phyloP scores from a whole-genome alignment of 495 filamentous ascomycete species.

The Massariosphaeria phaeospora region DNA sequence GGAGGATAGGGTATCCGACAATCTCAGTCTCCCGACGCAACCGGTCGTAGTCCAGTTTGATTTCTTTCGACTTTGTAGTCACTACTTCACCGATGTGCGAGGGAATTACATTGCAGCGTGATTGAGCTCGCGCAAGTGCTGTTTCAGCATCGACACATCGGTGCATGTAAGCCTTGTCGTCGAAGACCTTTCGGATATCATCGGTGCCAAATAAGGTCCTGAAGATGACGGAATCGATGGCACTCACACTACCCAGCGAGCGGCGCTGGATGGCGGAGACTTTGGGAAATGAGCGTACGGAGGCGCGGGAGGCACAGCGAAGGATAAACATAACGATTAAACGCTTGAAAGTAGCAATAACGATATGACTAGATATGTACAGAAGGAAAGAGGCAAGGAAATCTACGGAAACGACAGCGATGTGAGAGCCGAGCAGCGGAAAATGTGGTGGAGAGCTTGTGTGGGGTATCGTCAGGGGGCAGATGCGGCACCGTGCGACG shows the following conservation, averaged over 20 bases:
- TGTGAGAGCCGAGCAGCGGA: not conserved
- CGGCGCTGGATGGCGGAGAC: constrained; percentile 16
- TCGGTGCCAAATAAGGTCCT: constrained; percentile 49
- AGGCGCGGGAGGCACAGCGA: constrained; percentile 15
- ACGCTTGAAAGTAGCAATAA: constrained; percentile 16
- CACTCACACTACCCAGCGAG: constrained; percentile 40
- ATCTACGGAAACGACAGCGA: not conserved
- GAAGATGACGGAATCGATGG: constrained; percentile 51
- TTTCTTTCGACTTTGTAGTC: constrained; percentile 36
- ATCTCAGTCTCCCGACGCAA: constrained; percentile 49
- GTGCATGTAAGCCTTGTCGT: constrained; percentile 48
- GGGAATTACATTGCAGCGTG: constrained; percentile 45
- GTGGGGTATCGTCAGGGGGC: constrained; percentile 17
- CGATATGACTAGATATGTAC: not conserved
- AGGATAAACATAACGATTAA: constrained; percentile 27
- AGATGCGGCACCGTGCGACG: constrained; percentile 10
- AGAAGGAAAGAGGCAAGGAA: constrained; percentile 1
- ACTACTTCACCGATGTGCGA: constrained; percentile 42
- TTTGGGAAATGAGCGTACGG: constrained; percentile 5
- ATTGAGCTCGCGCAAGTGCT: constrained; percentile 48
- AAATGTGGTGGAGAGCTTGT: constrained; percentile 20
- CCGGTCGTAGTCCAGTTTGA: constrained; percentile 42
- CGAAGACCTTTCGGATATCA: constrained; percentile 50
- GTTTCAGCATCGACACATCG: constrained; percentile 50
- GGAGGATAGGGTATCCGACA: constrained; percentile 52